These are phyloP conservation scores for Dothideomycetes sp. DNA, from an alignment of 2,329 filamentous ascomycete genomes.

Conservation along the genomic window DNA sequence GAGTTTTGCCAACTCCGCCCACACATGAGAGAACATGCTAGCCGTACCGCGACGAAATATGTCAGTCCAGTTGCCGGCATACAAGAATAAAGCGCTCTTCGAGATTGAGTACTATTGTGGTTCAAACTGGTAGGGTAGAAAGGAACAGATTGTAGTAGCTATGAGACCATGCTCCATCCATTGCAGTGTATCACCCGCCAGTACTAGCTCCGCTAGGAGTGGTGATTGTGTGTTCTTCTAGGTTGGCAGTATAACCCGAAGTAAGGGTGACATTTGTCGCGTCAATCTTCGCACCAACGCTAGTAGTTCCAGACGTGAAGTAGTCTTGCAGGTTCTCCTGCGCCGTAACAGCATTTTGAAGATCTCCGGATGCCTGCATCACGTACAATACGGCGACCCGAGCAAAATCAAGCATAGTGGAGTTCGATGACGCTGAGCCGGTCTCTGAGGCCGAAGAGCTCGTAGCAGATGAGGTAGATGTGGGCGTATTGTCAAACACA, in stretches of 20 bases:
- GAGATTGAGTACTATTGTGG: no score
- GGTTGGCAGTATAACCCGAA: constrained; percentile 16
- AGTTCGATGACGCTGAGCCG: constrained; percentile 12
- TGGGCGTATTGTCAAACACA: constrained; percentile 14
- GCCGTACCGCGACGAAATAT: no score
- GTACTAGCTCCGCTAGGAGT: constrained; percentile 17
- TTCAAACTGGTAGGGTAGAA: no score
- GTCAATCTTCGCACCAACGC: constrained; percentile 11
- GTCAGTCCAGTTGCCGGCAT: no score
- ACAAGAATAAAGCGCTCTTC: no score
- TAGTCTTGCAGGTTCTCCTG: constrained; percentile 30
- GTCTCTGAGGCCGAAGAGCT: constrained; percentile 12
- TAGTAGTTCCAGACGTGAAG: constrained; percentile 14
- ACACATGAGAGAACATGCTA: no score
- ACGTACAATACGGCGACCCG: constrained; percentile 33
- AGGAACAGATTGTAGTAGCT: no score
- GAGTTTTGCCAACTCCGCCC: no score
- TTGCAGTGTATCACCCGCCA: constrained; percentile 8
- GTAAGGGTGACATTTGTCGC: constrained; percentile 17
- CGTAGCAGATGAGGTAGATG: constrained; percentile 11
- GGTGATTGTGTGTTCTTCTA: constrained; percentile 11
- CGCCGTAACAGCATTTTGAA: constrained; percentile 30
- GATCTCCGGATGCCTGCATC: constrained; percentile 28
- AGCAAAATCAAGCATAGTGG: constrained; percentile 30
- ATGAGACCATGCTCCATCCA: no score